Percentiles rank a stretch among this genome's conserved stretches.
Conservation (phyloP, 176 grass and related monocot genomes). For the Oryza nivara region DNA sequence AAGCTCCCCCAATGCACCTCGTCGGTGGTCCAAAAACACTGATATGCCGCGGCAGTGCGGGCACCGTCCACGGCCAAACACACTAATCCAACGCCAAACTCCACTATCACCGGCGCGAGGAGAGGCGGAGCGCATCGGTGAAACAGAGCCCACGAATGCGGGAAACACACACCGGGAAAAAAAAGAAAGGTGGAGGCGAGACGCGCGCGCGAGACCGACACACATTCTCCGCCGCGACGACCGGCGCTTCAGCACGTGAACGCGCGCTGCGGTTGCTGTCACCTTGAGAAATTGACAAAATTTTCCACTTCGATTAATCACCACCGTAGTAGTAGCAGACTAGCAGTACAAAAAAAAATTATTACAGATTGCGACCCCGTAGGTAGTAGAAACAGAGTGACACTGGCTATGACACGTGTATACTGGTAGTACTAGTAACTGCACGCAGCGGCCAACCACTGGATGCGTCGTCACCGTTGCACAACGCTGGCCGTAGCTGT, state of each 20-base stretch:
- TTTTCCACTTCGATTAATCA: not conserved
- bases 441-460: not conserved
- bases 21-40: not conserved
- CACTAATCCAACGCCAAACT: not conserved
- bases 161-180: not conserved
- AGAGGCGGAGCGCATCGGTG: not conserved
- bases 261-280: not conserved
- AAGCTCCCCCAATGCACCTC: not conserved
- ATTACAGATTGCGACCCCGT: slow-evolving; percentile 28
- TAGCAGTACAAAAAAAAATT: slow-evolving; percentile 15
- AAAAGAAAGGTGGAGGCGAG: not conserved
- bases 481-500: not conserved
- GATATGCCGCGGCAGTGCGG: not conserved
- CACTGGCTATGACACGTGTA: slow-evolving; percentile 3
- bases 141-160: not conserved
- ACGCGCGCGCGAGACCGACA: slow-evolving; percentile 2
- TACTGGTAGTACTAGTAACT: slow-evolving; percentile 1
- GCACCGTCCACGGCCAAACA: slow-evolving; percentile 13
- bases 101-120: not conserved
- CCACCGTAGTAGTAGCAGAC: not conserved
- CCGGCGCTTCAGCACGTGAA: slow-evolving; percentile 17
- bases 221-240: slow-evolving; percentile 44
- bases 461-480: not conserved
- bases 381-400: slow-evolving; percentile 16
- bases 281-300: not conserved